Base-by-base conservation (phyloP, 2,329 filamentous ascomycete species). In the Venturia effusa region DNA sequence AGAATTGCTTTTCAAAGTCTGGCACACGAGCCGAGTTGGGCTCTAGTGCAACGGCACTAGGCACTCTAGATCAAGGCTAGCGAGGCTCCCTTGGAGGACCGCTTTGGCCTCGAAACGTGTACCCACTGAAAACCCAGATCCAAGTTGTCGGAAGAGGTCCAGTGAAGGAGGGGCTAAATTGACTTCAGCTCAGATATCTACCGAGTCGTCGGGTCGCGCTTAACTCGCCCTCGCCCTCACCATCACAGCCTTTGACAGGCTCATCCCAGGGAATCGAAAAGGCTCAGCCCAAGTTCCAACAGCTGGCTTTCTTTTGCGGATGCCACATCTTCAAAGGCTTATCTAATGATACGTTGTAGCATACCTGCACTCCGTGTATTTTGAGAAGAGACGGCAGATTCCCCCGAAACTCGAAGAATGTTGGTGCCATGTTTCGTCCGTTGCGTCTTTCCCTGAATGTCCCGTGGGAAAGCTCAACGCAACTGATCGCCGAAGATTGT, bases 1-100 rank as follows among this genome's bases (percentile, higher is more conserved):
- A 57, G 51, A 57, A 57, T 57, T 57, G 51, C 51, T 57, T 57
- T 57, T 57, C n/a, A 30, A 34, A n/a, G 51, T 57, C 51, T 57
- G 51, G 51, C 51, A 57, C 51, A n/a, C 51, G 27, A 34, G n/a
- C 51, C 51, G 30, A 34, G 34, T 30, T 57, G 30, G 51, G 27
- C 48, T 54, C 22, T 30, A 54, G 48, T 54, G 15, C 13, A 7
- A 57, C 5, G 27, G n/a, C 2, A 34, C 30, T 34, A 19, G 30
- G 30, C 51, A 57, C 51, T 57, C 51, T 57, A 34, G 45, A 51
- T 22, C 45, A 51, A 34, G 24, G 24, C 48, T 54, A 54, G 27
- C 48, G 48, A 55, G 48, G 48, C 24, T 54, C 48, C 48, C 48
- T 54, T 54, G 48, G 48, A 54, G 19, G 51, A n/a, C 51, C 10